Conservation (phyloP, 306 rosid species). For the Cercis canadensis region DNA sequence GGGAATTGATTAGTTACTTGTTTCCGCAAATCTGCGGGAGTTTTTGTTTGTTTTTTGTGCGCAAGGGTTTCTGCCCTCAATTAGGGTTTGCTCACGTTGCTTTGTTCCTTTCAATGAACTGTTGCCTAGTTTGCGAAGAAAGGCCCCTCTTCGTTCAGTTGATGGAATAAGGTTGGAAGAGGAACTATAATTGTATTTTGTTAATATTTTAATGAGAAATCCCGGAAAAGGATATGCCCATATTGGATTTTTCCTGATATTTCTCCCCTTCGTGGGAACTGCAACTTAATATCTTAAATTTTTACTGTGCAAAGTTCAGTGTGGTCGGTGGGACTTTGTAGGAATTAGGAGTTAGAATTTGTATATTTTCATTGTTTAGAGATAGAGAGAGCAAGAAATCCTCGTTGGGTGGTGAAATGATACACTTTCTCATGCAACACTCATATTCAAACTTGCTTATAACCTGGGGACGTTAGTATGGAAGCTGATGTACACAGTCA, state of each 20-base stretch:
- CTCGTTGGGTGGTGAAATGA: background rate
- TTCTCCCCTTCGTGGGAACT: background rate
- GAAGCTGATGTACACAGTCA: background rate
- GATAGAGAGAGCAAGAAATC: background rate
- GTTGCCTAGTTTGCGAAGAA: background rate
- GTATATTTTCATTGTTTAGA: background rate
- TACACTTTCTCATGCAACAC: background rate
- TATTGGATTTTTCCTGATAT: background rate
- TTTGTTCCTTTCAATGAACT: background rate
- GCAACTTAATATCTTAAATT: background rate
- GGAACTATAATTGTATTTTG: background rate
- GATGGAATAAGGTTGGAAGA: background rate
- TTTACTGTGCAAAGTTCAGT: background rate
- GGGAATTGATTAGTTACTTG: background rate
- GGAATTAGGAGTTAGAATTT: background rate
- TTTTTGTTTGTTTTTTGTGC: slow-evolving; percentile 4
- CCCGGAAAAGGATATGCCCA: background rate
- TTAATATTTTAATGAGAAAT: background rate
- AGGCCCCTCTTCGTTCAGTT: background rate
- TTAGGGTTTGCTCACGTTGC: slow-evolving; percentile 14
- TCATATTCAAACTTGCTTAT: background rate
- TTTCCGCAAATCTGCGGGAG: background rate
- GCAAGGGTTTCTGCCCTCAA: slow-evolving; percentile 32
- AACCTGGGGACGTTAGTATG: background rate
- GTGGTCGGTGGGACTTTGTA: background rate